Conservation (phyloP, 495 filamentous ascomycete genomes). For the Hapsidospora chrysogenum region DNA sequence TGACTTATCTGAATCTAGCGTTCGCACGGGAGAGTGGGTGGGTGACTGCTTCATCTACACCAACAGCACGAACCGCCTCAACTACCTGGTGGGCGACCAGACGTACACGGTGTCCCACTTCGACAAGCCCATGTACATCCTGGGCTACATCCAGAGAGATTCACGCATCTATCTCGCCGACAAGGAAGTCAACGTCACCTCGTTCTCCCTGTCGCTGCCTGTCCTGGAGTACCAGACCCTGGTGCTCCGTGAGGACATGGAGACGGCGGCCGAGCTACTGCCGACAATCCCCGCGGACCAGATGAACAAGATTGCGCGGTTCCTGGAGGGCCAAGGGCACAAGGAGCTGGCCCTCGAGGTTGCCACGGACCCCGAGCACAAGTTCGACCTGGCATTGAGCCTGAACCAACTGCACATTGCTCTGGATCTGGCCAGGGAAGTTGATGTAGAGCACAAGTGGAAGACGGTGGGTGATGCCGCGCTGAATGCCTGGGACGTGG, state of each 20-base stretch:
- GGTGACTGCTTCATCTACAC: conserved; percentile 99
- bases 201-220: conserved; percentile 80
- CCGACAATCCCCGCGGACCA: conserved; percentile 71
- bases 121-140: conserved; percentile 83
- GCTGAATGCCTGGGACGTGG: conserved; percentile 68
- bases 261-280: conserved; percentile 73
- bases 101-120: conserved; percentile 98
- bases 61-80: conserved; percentile 87
- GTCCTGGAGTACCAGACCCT: conserved; percentile 96
- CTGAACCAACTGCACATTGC: conserved; percentile 75
- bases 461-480: conserved; percentile 91
- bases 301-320: conserved; percentile 93
- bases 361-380: conserved; percentile 91
- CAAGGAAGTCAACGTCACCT: conserved; percentile 83
- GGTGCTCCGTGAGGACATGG: conserved; percentile 89
- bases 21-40: conserved; percentile 94
- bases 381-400: conserved; percentile 80
- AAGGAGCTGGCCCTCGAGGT: conserved; percentile 91
- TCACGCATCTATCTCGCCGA: conserved; percentile 85
- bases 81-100: conserved; percentile 96
- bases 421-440: conserved; percentile 62
- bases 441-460: conserved; percentile 92
- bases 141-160: conserved; percentile 90
- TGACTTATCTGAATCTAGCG: conserved; percentile 21
- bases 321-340: conserved; percentile 93